Evolutionary conservation across 768 basidiomycete species (phyloP).

Genomic region (Pilatotrama ljubarskyi): DNA sequence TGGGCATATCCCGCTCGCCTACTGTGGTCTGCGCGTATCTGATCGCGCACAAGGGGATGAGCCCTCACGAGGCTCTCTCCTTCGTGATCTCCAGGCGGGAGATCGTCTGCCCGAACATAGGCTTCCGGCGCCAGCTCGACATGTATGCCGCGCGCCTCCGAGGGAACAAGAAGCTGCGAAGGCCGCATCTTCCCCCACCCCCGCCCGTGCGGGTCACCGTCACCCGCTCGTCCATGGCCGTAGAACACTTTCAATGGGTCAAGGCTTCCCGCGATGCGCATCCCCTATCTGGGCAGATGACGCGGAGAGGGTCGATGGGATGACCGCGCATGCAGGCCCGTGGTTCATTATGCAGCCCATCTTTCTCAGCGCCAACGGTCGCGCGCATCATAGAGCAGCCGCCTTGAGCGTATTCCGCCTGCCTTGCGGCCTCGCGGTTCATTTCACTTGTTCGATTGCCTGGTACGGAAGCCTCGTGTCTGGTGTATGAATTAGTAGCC

Average conservation of each 20-base stretch:
- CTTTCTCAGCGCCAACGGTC: not conserved
- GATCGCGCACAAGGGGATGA: slow-evolving; percentile 49
- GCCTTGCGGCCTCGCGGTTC: not conserved
- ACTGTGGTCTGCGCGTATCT: slow-evolving; percentile 75
- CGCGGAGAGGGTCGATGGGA: slow-evolving; percentile 14
- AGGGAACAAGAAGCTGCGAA: slow-evolving; percentile 8
- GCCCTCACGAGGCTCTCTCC: slow-evolving; percentile 51
- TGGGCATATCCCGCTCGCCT: slow-evolving; percentile 74
- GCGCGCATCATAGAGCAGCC: not conserved
- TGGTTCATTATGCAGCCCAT: not conserved
- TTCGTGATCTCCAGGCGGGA: slow-evolving; percentile 56
- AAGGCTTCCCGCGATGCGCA: not conserved
- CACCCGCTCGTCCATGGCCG: not conserved
- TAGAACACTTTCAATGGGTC: not conserved
- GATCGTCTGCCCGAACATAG: slow-evolving; percentile 65
- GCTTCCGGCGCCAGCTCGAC: slow-evolving; percentile 61
- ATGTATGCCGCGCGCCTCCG: slow-evolving; percentile 32
- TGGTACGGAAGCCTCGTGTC: slow-evolving; percentile 3
- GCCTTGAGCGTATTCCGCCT: not conserved
- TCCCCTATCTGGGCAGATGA: slow-evolving; percentile 1
- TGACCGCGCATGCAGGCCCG: not conserved
- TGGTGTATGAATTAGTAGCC: not conserved
- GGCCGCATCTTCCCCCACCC: slow-evolving; percentile 1
- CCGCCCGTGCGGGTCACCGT: slow-evolving; percentile 3
- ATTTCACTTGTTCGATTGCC: not conserved